Base-by-base conservation (phyloP, 139 green algal species). In the Chlorella sp. region DNA sequence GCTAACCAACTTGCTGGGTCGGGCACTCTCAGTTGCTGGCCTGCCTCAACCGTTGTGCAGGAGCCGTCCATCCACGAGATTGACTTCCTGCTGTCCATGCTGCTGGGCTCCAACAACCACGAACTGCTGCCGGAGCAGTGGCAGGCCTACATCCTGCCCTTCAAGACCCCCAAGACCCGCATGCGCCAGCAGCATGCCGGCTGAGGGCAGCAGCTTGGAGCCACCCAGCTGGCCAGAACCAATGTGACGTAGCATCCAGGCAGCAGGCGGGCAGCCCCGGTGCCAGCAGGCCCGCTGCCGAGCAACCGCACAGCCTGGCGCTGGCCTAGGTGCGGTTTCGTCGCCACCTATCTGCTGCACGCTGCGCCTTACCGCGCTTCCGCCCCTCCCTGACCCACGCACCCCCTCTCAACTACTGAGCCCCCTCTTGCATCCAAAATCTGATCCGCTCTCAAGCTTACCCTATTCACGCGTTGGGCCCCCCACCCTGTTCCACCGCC, bases 61-160 rank as follows among this genome's bases (percentile, higher is more conserved):
- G 69, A 75, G 69, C 69, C 69, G 20, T 75, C 69, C 6, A 75
- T 75, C 32, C 69, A 75, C 21, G 69, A 75, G 36, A 75, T 75
- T 7, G 69, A 82, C 25, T 82, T 82, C 60, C 36, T 82, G 34
- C 76, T 82, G 57, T 1, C 36, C 76, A 71, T 57, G 56, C 51
- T 70, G 34, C 56, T 71, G 57, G 76, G 57, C 25, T 73, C 38
- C n/a, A 67, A 9, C 60, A 63, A 60, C 25, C 38, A 82, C 13
- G 21, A 15, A 16, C 38, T 82, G 76, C 76, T 63, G 2, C 34
- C 57, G 34, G 60, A 82, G 51, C 51, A 60, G 38, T 82, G 76
- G 76, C 69, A 75, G 69, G 69, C 60, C 47, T 82, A 82, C 76
- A 82, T 82, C 23, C 30, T 82, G 36, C 76, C 76, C 25, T 82